Evolutionary conservation across 1,139 yeast genomes (phyloP), one percentile per base, ranked within the genome.

Genomic region (Taphrina populina): DNA sequence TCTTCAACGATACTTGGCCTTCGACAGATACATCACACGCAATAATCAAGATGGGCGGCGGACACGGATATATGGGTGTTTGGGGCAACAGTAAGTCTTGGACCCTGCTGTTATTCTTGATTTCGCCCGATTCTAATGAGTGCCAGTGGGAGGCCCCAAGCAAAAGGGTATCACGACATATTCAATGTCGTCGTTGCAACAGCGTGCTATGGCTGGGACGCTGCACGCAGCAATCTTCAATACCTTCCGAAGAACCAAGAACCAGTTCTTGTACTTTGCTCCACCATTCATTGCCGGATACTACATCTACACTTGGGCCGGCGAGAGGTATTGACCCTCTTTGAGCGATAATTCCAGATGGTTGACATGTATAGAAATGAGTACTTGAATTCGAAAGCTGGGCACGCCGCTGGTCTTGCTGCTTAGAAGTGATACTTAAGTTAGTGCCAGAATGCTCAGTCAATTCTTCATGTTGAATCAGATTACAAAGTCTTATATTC

Each of bases 111-210:
- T 34, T 8, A 2, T 5, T 13, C 5, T 34, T 8, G 21, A 13
- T 17, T 34, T 11, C 8, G 23, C 39, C 24, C 23, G 7, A 2
- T 13, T 10, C 21, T 34, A 24, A 34, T 34, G 7, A n/a, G 45
- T 33, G 32, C 49, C 13, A 21, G 34, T 71, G 64, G 88, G 95
- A 62, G 78, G 87, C 72, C 94, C 95, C 70, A 80, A 80, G 70
- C 97, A 90, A 77, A 88, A 87, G 74, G 83, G 66, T 72, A 76
- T 86, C 65, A 82, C 88, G 61, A 78, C 82, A 57, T 94, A 92
- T 78, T 77, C 95, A 59, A 90, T 92, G 61, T 85, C 98, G 62
- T 95, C 96, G 62, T 86, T 78, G 66, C 96, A 96, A 60, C 95
- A 94, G 73, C 83, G 81, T 72, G 96, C 97, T 59, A 78, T 92